Evolutionary conservation across 208 protist species (phyloP).

Genomic region (Histomonas meleagridis): DNA sequence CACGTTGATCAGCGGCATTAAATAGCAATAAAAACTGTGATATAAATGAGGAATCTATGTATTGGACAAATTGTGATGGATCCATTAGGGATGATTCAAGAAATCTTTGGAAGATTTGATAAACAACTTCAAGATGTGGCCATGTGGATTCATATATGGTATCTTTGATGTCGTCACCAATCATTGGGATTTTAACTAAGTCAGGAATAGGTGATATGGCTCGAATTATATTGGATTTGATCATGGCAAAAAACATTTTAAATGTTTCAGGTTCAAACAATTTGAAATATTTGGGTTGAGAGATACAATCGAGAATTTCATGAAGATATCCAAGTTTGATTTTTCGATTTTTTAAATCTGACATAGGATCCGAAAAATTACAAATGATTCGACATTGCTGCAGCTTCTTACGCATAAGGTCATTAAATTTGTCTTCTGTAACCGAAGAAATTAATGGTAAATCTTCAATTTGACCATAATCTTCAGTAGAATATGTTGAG

Average conservation of each 20-base stretch:
- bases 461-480: conserved; percentile 4
- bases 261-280: conserved; percentile 6
- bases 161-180: conserved; percentile 33
- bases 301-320: conserved; percentile 33
- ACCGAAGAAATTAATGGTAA: not conserved
- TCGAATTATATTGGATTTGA: conserved; percentile 21
- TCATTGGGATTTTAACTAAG: conserved; percentile 11
- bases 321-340: not conserved
- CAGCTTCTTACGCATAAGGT: not conserved
- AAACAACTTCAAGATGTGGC: conserved; percentile 26
- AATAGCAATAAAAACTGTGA: not conserved
- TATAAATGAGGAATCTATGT: not conserved
- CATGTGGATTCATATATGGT: conserved; percentile 29
- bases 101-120: conserved; percentile 36
- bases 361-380: not conserved
- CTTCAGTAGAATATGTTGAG: not conserved
- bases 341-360: not conserved
- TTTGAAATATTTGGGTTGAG: not conserved
- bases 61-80: not conserved
- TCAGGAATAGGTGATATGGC: not conserved
- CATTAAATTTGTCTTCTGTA: conserved; percentile 18
- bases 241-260: not conserved
- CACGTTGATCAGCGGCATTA: conserved; percentile 17
- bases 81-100: not conserved
- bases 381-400: conserved; percentile 10